Evolutionary conservation across 257 asterid species (phyloP).

Genomic region (Forsythia viridissima): DNA sequence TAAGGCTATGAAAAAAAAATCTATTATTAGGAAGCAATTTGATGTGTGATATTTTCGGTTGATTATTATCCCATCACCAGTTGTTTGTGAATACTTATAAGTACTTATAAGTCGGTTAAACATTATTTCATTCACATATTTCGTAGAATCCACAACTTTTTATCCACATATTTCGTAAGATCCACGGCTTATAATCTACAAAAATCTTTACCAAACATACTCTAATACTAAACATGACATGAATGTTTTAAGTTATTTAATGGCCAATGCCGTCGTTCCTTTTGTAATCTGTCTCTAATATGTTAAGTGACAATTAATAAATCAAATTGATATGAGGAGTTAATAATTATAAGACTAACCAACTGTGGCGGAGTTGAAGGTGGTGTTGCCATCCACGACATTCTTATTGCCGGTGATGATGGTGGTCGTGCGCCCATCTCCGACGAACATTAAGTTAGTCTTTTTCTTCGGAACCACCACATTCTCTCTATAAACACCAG

Average conservation of each 20-base stretch:
- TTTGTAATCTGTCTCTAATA: too few relatives aligned
- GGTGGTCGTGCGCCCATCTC: slow-evolving; percentile 55
- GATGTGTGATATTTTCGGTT: neutral
- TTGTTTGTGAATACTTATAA: too few relatives aligned
- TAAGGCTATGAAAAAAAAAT: neutral
- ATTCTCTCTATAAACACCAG: slow-evolving; percentile 59
- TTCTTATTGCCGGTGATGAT: slow-evolving; percentile 53
- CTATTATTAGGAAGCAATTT: neutral
- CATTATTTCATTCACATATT: too few relatives aligned
- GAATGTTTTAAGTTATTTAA: too few relatives aligned
- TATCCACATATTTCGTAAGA: too few relatives aligned
- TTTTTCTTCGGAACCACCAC: slow-evolving; percentile 45
- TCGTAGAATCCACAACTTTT: too few relatives aligned
- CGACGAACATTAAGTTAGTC: slow-evolving; percentile 60
- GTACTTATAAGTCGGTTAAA: too few relatives aligned
- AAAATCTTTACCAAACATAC: too few relatives aligned
- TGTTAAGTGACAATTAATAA: too few relatives aligned
- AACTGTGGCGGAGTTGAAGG: slow-evolving; percentile 65
- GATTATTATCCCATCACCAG: neutral
- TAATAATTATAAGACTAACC: slow-evolving; percentile 34
- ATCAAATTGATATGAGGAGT: neutral
- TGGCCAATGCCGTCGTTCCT: too few relatives aligned
- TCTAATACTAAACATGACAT: too few relatives aligned
- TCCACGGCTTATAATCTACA: too few relatives aligned
- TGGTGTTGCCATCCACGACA: slow-evolving; percentile 62